phyloP scores from a whole-genome alignment of 345 rosid genomes.

The Eucalyptus victrix region DNA sequence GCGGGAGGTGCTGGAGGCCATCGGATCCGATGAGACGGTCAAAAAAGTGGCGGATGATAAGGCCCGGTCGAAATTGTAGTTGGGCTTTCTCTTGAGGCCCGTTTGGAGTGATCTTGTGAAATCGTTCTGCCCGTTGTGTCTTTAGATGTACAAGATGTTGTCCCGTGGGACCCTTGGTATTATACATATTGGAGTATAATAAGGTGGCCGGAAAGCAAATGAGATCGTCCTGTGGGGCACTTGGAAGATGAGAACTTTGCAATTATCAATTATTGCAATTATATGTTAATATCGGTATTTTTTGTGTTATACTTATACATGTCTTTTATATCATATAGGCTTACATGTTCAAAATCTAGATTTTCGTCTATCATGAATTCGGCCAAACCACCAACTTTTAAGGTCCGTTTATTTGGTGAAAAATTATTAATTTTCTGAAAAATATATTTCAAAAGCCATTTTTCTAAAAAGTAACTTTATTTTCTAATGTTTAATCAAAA shows the following conservation, averaged over 20 bases:
- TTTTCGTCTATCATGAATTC: background rate
- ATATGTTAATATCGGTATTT: background rate
- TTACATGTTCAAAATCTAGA: background rate
- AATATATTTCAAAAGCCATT: too few relatives aligned
- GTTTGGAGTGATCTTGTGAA: background rate
- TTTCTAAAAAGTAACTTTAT: too few relatives aligned
- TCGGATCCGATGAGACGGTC: constrained; percentile 2
- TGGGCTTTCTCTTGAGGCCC: background rate
- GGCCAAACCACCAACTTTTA: background rate
- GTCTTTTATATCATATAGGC: background rate
- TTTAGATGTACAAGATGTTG: background rate
- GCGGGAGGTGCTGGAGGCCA: constrained; percentile 6
- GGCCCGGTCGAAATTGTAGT: background rate
- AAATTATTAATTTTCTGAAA: fast-evolving
- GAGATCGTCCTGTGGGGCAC: background rate
- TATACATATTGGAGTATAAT: background rate
- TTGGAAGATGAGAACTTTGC: background rate
- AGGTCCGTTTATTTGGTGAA: too few relatives aligned
- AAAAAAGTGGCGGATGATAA: background rate
- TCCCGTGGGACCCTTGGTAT: too few relatives aligned
- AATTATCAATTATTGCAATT: background rate
- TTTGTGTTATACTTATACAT: background rate
- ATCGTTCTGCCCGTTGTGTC: background rate
- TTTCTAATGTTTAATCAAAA: fast-evolving
- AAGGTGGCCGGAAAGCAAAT: background rate